Conservation (phyloP, 805 yeast species). For the Middelhovenomyces tepae region DNA sequence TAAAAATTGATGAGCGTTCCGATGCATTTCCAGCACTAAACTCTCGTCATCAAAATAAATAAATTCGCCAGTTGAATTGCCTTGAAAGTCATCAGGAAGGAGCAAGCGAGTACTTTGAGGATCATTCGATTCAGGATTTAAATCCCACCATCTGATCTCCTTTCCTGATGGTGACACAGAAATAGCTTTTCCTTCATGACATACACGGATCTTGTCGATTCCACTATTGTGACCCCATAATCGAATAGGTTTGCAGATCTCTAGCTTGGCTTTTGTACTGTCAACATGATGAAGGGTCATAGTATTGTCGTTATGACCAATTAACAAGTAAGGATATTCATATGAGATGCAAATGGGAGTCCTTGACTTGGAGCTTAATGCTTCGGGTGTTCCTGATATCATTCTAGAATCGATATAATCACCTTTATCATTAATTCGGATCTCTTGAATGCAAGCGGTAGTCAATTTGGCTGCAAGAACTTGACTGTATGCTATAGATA, state of each 20-base stretch:
- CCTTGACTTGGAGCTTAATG: too few species aligned
- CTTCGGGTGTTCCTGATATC: slow-evolving; percentile 2
- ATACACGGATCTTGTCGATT: slow-evolving; percentile 5
- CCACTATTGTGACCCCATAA: slow-evolving; percentile 10
- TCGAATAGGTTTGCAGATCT: neutral
- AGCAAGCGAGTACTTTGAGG: neutral
- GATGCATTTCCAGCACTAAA: slow-evolving; percentile 1
- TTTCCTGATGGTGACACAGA: slow-evolving; percentile 7
- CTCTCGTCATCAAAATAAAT: slow-evolving; percentile 3
- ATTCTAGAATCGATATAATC: neutral
- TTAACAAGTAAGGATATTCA: slow-evolving; percentile 7
- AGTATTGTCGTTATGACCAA: slow-evolving; percentile 6
- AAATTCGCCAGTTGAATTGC: neutral
- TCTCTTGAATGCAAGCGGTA: slow-evolving; percentile 3
- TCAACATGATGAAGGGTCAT: slow-evolving; percentile 5
- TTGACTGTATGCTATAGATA: slow-evolving; percentile 1
- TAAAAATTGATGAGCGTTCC: neutral
- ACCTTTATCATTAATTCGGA: neutral
- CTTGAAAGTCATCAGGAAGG: neutral
- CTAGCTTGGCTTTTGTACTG: slow-evolving; percentile 1
- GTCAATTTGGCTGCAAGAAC: neutral
- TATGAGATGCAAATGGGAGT: slow-evolving; percentile 6
- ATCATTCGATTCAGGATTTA: neutral
- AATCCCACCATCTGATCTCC: slow-evolving; percentile 12
- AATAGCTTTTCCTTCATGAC: slow-evolving; percentile 6